Evolutionary conservation across 2,329 filamentous ascomycete species (phyloP), one percentile per base, ranked within the genome.

Genomic region (Verticillium albo-atrum): DNA sequence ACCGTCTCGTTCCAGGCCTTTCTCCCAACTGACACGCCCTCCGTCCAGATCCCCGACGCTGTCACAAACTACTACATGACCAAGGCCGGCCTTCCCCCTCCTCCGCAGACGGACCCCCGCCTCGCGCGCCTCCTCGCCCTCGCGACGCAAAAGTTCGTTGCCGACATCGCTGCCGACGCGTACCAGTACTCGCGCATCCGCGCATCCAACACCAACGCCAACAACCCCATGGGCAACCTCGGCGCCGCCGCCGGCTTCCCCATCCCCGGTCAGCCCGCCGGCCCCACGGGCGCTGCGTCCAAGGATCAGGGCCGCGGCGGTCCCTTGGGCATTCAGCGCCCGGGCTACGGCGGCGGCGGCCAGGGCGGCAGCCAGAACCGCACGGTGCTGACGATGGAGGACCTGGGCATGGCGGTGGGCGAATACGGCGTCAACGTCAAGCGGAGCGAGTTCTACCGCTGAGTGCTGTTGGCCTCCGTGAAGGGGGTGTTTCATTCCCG

Each of bases 341-440:
- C 90, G 26, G 91, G 91, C 1, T 94, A 88, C 70, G 92, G 91
- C 17, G 95, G 94, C 64, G 94, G 94, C 66, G 93, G 93, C 0
- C 91, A 92, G 69, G 92, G 93, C 28, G 91, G 91, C 1, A 90
- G 88, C 58, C 91, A 96, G 77, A 96, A 96, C 64, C 84, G 92
- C 64, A 97, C 95, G 20, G 94, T 99, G 58, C 81, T 99, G 63
- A 98, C 95, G 1, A 98, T 99, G 95, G 95, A 99, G 77, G 95
- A 99, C 74, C 75, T 99, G 68, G 95, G 95, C 17, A 98, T 98
- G 92, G 95, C 95, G 1, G 94, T 98, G 30, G 91, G 91, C 32
- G 95, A 99, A 80, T 99, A 98, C 72, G 95, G 95, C 1, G 92
- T 99, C 57, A 99, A 97, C 72, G 90, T 98, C 57, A 98, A 97